Evolutionary conservation across 352 stramenopile genomes (phyloP).

Genomic region (Phytophthora lateralis): DNA sequence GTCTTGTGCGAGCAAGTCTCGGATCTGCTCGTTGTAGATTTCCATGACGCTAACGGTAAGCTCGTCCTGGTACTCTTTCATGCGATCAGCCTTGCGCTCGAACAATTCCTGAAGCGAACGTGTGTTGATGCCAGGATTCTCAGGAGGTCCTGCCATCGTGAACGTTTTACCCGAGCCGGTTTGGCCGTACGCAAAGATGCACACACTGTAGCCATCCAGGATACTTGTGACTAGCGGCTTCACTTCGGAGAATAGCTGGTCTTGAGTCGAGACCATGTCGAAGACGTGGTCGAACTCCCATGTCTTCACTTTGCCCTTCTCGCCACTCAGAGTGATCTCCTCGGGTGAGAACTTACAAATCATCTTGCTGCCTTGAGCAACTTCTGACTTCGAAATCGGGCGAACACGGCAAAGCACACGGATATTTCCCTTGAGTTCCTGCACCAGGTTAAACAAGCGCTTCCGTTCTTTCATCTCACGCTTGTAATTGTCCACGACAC

Average conservation of each 20-base stretch:
- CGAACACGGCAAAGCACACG: constrained; percentile 96
- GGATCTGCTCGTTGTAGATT: constrained; percentile 97
- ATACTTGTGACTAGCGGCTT: constrained; percentile 84
- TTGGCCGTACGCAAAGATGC: constrained; percentile 91
- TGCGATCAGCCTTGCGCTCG: constrained; percentile 63
- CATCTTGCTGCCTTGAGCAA: constrained; percentile 74
- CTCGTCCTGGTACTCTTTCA: constrained; percentile 83
- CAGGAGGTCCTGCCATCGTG: constrained; percentile 76
- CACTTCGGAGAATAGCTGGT: constrained; percentile 81
- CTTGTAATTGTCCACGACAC: constrained; percentile 90
- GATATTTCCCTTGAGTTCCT: constrained; percentile 97
- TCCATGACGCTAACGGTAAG: constrained; percentile 94
- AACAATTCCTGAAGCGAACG: constrained; percentile 86
- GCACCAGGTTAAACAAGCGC: constrained; percentile 95
- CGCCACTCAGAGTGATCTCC: constrained; percentile 77
- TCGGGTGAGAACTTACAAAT: constrained; percentile 85
- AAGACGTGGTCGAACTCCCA: constrained; percentile 90
- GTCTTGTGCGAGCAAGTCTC: constrained; percentile 91
- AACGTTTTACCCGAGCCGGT: constrained; percentile 90
- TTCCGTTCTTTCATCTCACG: constrained; percentile 89
- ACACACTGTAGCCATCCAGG: constrained; percentile 89
- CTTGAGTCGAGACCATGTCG: constrained; percentile 74
- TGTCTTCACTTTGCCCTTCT: constrained; percentile 88
- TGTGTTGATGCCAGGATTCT: constrained; percentile 86
- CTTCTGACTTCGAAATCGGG: constrained; percentile 86